Base-by-base conservation (phyloP, 805 yeast species). In the Pichia kluyveri region DNA sequence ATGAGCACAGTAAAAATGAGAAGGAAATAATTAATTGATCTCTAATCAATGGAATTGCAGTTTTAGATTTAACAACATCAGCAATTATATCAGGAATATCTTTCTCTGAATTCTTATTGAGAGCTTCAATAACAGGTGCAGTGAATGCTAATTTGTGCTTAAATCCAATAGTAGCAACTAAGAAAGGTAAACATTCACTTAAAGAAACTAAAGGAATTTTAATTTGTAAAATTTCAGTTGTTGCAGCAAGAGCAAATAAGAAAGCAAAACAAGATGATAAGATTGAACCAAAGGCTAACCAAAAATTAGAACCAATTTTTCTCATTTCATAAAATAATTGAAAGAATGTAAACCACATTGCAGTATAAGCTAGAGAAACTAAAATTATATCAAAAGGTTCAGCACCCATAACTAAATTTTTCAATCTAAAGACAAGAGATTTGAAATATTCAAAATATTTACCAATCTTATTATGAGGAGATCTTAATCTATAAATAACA, bases 91-190 rank as follows among this genome's bases (percentile, higher is more conserved):
- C 61, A 49, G 69, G 56, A 40, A 65, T 61, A 42, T 62, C 65
- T 19, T 56, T 51, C n/a, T 51, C 46, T 15, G 59, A 50, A 27
- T 58, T 51, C 7, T 56, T 46, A 34, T 59, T 58, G 15, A 73
- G 61, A 28, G 75, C 69, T 38, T 67, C 64, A 56, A 77, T 59
- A 26, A 83, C 81, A 42, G 77, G 75, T 19, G 75, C 68, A 1
- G 96, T 83, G 53, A 89, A 73, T 12, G 79, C 71, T 18, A 87
- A 77, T 59, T 90, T 88, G 63, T 86, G 85, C 62, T 87, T 89
- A 67, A 91, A 91, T 2, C 98, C 99, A 60, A 91, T 79, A 5
- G 88, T 82, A 19, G 95, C 88, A 23, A 91, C 95, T 60, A 91
- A 75, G 66, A 91, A 91, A 23, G 99, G 99, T 42, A 91, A 68